Evolutionary conservation across 1,284 basidiomycete genomes (phyloP), one percentile per base, ranked within the genome.

Genomic region (Ceratobasidium theobromae): DNA sequence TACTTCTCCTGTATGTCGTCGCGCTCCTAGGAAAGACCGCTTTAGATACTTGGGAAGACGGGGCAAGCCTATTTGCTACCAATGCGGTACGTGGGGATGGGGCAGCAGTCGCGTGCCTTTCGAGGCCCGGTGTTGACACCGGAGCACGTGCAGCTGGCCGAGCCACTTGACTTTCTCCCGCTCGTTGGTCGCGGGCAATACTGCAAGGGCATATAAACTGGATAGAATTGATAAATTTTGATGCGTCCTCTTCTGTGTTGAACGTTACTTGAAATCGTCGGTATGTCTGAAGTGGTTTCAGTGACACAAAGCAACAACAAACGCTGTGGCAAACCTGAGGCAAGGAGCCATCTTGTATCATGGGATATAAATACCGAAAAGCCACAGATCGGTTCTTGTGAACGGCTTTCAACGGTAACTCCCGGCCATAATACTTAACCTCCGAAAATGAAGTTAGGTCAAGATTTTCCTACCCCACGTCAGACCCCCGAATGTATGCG

Each of bases 371-470:
- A 28, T 60, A 60, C 28, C 57, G 6, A n/a, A 60, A 48, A 1
- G 45, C 57, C 8, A 60, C 45, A 2, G 57, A 48, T 16, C 45
- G 28, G 18, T 49, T 60, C 33, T 60, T 60, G 32, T 60, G 33
- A n/a, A 60, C 46, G 3, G 57, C 57, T n/a, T 60, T 60, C 32
- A 60, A 16, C 2, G 57, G 57, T 32, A 60, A 40, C 33, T 60
- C 57, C 18, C 45, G 25, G 3, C 45, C 57, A 38, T 23, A 8
- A 49, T 60, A 60, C 25, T 30, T 28, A 23, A 60, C 21, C 30
- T 40, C 57, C 12, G 57, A 60, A 18, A 60, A 49, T 1, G 45
- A 60, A n/a, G 57, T 48, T 21, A 60, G 46, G 32, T 60, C 57
- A 2, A 60, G 18, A 9, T 33, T 49, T 49, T 60, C 45, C 57